Evolutionary conservation across 352 stramenopile species (phyloP), one percentile per base, ranked within the genome.

Genomic region (Phytophthora idaei): DNA sequence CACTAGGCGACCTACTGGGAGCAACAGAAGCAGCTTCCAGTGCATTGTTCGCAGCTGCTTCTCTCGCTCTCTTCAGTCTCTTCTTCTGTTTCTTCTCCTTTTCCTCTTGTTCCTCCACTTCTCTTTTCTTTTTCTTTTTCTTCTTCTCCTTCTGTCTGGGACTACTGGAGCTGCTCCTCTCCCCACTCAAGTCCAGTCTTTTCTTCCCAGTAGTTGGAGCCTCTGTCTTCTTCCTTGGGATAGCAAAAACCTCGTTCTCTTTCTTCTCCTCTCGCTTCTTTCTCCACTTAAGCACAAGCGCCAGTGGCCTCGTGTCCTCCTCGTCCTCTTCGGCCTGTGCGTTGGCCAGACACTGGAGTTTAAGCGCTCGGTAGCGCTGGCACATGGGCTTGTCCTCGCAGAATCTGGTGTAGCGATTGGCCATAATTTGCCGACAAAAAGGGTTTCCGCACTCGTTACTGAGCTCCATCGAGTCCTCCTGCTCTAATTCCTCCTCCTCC

Each of bases 331-430:
- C 27, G 4, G 44, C 21, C 51, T 74, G 67, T 5, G 61, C 69
- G 25, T 73, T 77, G 9, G 71, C 67, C 41, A 51, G 62, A 53
- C 81, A 90, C 48, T 87, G 73, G n/a, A 90, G 62, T 55, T 76
- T 54, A 28, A 91, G 39, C 1, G 76, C 77, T 11, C 83, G 79
- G 21, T 83, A 85, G 28, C 76, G 64, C 61, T 92, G 83, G 42
- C 83, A 92, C 50, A 85, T 64, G 28, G 59, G 29, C 41, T 71
- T 81, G 36, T 77, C 64, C 28, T 82, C 76, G 57, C 83, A 92
- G 59, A 74, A 92, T 29, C 49, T 57, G 7, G 70, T 64, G 36
- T 74, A 71, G 27, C 70, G 70, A 63, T 83, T 92, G 34, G 44
- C 28, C 51, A 92, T 57, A 42, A 25, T 11, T 17, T 69, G 41